Base-by-base conservation (phyloP, 768 basidiomycete species). In the Boletellus emodensis region DNA sequence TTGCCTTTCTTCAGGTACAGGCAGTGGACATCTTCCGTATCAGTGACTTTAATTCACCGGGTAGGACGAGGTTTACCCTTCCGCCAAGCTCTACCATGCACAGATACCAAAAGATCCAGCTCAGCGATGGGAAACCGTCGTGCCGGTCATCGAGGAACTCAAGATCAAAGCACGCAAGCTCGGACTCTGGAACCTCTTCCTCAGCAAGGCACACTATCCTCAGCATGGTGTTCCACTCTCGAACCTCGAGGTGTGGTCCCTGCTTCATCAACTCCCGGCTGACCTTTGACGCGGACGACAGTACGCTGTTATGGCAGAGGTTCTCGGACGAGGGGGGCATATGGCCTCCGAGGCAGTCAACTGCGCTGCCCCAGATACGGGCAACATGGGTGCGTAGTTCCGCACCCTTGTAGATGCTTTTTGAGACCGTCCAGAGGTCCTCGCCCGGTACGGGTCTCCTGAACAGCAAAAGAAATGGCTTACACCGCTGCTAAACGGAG, bases 231-330 rank as follows among this genome's bases (percentile, higher is more conserved):
- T 93, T 6, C 85, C 87, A n/a, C 75, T 98, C 56, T 85, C 85
- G 14, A 98, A 97, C 69, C 76, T 99, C 40, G 96, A 99, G 79
- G 93, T 93, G 55, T 40, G 76, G 39, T 10, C 3, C 17, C 35
- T 20, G 43, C 20, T 32, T 40, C 18, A 13, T 46, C 26, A n/a
- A 20, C 39, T 28, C 12, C 26, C 13, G 36, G 14, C 43, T 22
- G 33, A 42, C 30, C 13, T 24, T 38, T 54, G 32, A 40, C 32
- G 22, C 10, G 9, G n/a, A 40, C 12, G 3, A 42, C 56, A 94
- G 92, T 98, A 99, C 66, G 92, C 90, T 35, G 87, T 97, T 26
- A 96, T 97, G 85, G 94, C 94, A n/a, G 95, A 96, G 69, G 70
- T 96, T 39, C 79, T 97, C 57, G 94, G 94, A 4, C 83, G 91